Evolutionary conservation across 202 grass and related monocot species (phyloP), one percentile per base, ranked within the genome.

Genomic region (Bolboschoenoplectus hybrid): DNA sequence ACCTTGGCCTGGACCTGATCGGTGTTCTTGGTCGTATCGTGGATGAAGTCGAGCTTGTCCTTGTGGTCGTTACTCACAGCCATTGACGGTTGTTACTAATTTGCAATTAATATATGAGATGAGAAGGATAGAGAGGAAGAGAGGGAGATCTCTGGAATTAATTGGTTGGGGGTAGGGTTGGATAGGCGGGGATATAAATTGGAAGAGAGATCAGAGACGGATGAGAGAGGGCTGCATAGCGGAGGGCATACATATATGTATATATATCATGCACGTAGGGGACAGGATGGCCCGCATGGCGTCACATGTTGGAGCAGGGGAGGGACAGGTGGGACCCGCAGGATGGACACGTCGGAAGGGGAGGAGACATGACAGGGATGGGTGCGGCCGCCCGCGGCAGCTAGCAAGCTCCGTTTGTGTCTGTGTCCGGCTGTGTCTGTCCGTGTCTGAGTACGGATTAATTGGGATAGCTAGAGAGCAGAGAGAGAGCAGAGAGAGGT

Each of bases 41-140:
- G 92, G 80, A 97, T 94, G 87, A 97, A 89, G 53, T 90, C 84
- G 55, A 97, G 94, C 86, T 93, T 97, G 86, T 92, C 84, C 53
- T 77, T 91, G 89, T 97, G 92, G 17, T 78, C 44, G 71, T 93
- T 86, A 86, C 85, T 89, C 66, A 81, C 91, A 73, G 91, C 89
- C 85, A 85, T 80, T 1, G 47, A 52, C 20, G 55, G 26, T 26
- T 26, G 26, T 26, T 26, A 26, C 26, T 32, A 77, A 35, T 73
- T 7, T 63, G 84, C 70, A 82, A 16, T 78, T n/a, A 1, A 9
- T 10, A 55, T 26, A 60, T 12, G 6, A 60, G 63, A 35, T 19
- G 16, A 26, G 35, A 63, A 43, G 1, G 3, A 50, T 19, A 38
- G 16, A 65, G 32, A 12, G 32, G 45, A 11, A 45, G n/a, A 46